Percentiles rank a stretch among this genome's conserved stretches.
phyloP scores from a whole-genome alignment of 352 stramenopile species.

The Vaucheria bursata region DNA sequence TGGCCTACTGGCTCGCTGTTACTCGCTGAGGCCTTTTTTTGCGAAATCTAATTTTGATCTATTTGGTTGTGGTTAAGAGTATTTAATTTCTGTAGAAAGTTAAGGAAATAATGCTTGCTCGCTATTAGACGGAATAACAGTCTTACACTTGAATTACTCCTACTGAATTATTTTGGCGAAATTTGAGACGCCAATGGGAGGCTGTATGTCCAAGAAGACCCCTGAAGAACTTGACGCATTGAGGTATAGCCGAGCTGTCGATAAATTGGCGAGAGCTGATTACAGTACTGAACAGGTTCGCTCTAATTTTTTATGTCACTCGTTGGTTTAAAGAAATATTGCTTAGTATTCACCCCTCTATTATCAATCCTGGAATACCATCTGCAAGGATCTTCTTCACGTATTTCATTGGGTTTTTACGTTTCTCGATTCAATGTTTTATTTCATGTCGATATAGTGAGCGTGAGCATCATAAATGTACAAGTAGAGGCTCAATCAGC shows the following conservation, averaged over 20 bases:
- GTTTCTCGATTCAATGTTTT: too few relatives aligned
- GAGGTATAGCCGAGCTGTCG: not conserved
- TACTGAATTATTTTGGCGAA: too few relatives aligned
- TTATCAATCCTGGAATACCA: not conserved
- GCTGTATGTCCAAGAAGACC: not conserved
- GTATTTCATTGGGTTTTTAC: not conserved
- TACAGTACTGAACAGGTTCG: not conserved
- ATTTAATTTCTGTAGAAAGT: too few relatives aligned
- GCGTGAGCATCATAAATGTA: not conserved
- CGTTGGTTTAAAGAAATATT: not conserved
- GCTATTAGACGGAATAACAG: too few relatives aligned
- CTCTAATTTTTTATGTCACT: not conserved
- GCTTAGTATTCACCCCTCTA: not conserved
- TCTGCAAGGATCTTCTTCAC: not conserved
- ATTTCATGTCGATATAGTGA: not conserved
- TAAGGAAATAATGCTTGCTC: too few relatives aligned
- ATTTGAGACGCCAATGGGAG: too few relatives aligned
- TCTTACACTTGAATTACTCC: too few relatives aligned
- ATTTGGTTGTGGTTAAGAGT: too few relatives aligned
- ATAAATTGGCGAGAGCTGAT: not conserved
- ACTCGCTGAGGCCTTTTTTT: too few relatives aligned
- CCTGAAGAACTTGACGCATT: not conserved
- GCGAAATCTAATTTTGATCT: too few relatives aligned
- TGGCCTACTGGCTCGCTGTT: too few relatives aligned
- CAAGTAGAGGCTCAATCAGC: not conserved